Conservation (phyloP, 441 rosid genomes). For the Metrosideros polymorpha region DNA sequence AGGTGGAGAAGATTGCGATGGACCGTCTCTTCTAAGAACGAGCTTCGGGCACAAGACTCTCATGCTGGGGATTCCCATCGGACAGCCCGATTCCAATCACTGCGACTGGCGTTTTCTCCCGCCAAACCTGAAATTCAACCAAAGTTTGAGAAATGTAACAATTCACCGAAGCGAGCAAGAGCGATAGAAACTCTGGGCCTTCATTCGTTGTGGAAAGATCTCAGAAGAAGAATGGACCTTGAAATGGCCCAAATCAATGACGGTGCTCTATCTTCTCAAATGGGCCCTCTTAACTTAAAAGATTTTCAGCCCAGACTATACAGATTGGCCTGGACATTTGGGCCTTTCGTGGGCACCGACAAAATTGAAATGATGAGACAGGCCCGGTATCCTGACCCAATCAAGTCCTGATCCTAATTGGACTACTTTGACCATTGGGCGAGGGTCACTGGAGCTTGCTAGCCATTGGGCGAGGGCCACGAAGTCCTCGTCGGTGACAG, state of each 20-base stretch:
- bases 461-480: too few relatives aligned
- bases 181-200: not conserved
- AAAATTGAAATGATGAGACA: not conserved
- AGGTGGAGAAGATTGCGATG: conserved; percentile 62
- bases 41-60: conserved; percentile 51
- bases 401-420: not conserved
- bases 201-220: not conserved
- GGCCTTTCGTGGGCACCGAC: not conserved
- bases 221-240: not conserved
- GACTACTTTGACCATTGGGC: not conserved
- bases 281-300: too few relatives aligned
- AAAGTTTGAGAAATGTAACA: not conserved
- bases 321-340: not conserved
- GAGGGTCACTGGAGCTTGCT: too few relatives aligned
- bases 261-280: not conserved
- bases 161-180: not conserved
- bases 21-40: conserved; percentile 29
- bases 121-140: not conserved
- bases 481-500: too few relatives aligned
- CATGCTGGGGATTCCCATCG: conserved; percentile 36
- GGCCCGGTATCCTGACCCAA: not conserved
- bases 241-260: not conserved
- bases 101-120: not conserved
- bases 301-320: not conserved
- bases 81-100: not conserved